Base-by-base conservation (phyloP, 495 filamentous ascomycete genomes). In the Trichoderma reesei region DNA sequence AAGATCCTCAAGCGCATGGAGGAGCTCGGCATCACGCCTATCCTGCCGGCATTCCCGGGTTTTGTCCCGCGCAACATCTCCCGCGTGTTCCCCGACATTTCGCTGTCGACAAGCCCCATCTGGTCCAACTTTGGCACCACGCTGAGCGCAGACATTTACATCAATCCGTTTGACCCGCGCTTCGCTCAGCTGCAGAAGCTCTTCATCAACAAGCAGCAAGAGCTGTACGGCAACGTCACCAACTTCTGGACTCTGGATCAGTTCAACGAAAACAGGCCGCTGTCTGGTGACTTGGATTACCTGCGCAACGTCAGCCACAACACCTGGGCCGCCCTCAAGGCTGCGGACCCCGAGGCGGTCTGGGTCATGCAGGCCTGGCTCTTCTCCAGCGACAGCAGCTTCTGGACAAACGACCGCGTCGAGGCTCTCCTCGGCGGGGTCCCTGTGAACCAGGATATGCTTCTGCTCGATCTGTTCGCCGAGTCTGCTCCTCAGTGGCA, bases 361-460 rank as follows among this genome's bases (percentile, higher is more conserved):
- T 84, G 81, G 81, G 66, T 83, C 59, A 81, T 84, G 79, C 81
- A 84, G 66, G 81, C 80, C 34, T 84, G 81, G 81, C 70, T 81
- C 1, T 84, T 84, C 72, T 79, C 72, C 59, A 70, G 71, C 11
- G 74, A 75, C 38, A 65, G 68, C 0, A 69, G 67, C 1, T 84
- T 83, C 68, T 84, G 81, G 81, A 83, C 78, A 13, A 72, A 75
- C 37, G 75, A 78, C 7, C 71, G 78, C 9, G 71, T 83, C 14
- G 70, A 80, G 60, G 79, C 81, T 11, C 83, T 79, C 64, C 70
- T 84, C 7, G 76, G 73, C 7, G 81, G 81, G 16, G 77, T 84
- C 1, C 69, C 73, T 16, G 67, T 74, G 20, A 65, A 78, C 8
- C 64, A 66, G 1, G 80, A 83, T 63, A 80, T 83, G 79, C 64